phyloP scores from a whole-genome alignment of 73 alveolate species.

The Durusdinium trenchii region DNA sequence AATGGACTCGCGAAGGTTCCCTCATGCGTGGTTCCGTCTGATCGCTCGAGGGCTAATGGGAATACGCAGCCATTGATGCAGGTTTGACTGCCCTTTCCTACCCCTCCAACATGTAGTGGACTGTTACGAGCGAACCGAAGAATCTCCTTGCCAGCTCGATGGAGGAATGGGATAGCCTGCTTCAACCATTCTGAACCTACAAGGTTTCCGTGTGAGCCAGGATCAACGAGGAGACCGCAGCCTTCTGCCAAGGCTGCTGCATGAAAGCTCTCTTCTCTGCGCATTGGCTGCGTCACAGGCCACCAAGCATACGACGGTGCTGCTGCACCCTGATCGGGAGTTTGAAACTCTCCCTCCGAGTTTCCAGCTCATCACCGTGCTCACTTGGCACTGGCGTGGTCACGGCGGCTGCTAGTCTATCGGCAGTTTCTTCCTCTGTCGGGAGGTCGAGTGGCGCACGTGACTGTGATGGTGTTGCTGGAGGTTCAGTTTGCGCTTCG shows the following conservation, averaged over 20 bases:
- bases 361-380: no score
- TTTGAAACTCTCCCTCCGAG: not conserved
- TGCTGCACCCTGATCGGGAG: not conserved
- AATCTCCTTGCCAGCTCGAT: not conserved
- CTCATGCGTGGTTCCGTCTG: not conserved
- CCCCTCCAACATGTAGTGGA: slow-evolving; percentile 1
- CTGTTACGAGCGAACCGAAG: not conserved
- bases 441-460: no score
- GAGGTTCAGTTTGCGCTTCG: no score
- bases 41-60: not conserved
- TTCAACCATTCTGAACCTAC: not conserved
- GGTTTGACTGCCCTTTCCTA: not conserved
- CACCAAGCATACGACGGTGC: not conserved
- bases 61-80: not conserved
- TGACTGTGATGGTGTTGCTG: no score
- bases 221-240: not conserved
- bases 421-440: no score
- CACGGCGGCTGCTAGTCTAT: no score
- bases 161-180: not conserved
- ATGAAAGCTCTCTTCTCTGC: not conserved
- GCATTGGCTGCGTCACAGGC: not conserved
- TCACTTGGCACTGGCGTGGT: no score
- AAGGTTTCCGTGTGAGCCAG: slow-evolving; percentile 18
- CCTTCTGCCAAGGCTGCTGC: no score
- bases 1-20: not conserved